Evolutionary conservation across 2,329 filamentous ascomycete genomes (phyloP), one percentile per base, ranked within the genome.

Genomic region (Fusarium equiseti): DNA sequence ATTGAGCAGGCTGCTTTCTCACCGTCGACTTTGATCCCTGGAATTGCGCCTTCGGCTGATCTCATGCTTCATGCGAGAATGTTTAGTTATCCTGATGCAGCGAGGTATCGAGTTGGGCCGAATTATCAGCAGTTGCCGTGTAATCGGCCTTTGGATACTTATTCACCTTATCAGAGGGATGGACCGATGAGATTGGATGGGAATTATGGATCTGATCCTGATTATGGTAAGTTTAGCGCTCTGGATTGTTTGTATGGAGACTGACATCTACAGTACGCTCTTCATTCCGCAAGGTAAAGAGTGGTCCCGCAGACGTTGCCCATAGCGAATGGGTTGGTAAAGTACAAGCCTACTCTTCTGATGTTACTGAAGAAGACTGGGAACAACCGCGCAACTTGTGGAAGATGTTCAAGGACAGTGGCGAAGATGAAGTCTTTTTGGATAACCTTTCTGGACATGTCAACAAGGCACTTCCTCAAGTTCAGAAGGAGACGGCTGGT

Each of bases 1-100:
- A 82, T 86, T 22, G 84, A 87, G 62, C 84, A 86, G 51, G 82
- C 83, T 3, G 83, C 83, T 40, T 88, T 87, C 75, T 86, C 83
- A 0, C 85, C 86, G 0, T 83, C 83, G 6, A 82, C 78, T 53
- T 81, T 87, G 75, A 83, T 87, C 0, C 84, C 84, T 0, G 85
- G 86, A 31, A 82, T 86, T 49, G 84, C 83, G 43, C 80, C 83
- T 13, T 82, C 82, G 3, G 79, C 83, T 2, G 84, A 87, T 65
- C 82, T 82, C 1, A 78, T 74, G 53, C 76, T 87, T 4, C 85
- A 87, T 65, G 83, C 82, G 59, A 80, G 85, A 18, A 83, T 84
- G 75, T 85, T 86, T 66, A 82, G 81, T 45, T 86, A 86, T 68
- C 78, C 81, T 11, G 85, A 86, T 58, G 84, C 86, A 0, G 83